phyloP scores from a whole-genome alignment of 2,329 filamentous ascomycete genomes.

The Sporothrix phasma region DNA sequence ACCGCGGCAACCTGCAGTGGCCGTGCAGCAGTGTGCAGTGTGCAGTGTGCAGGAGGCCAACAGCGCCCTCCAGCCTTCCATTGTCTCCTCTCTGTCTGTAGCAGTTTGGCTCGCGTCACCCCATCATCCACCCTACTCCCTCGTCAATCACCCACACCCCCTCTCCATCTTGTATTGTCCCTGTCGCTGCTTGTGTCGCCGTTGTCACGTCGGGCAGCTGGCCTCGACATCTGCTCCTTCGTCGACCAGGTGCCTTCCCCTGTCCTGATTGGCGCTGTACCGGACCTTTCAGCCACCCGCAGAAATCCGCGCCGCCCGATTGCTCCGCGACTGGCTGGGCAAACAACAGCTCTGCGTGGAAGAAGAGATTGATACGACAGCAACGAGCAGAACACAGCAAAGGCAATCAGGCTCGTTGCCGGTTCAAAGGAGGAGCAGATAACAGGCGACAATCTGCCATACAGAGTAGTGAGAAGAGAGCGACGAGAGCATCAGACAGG shows the following conservation, averaged over 20 bases:
- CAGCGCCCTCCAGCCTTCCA: background rate
- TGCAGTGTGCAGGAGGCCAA: constrained; percentile 7
- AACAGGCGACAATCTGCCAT: background rate
- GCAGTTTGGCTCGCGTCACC: background rate
- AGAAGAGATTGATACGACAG: background rate
- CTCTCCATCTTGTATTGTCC: background rate
- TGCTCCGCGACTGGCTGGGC: constrained; percentile 12
- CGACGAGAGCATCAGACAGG: background rate
- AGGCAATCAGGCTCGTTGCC: background rate
- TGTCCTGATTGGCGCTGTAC: background rate
- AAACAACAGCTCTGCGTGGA: background rate
- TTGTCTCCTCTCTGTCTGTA: background rate
- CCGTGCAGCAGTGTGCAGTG: background rate
- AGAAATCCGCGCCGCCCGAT: constrained; percentile 13
- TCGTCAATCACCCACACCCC: background rate
- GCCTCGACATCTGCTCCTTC: background rate
- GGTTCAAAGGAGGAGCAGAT: background rate
- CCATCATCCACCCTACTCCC: background rate
- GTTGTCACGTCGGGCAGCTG: background rate
- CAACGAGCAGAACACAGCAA: background rate
- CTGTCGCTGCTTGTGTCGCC: background rate
- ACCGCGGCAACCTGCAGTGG: constrained; percentile 5
- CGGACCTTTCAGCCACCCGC: constrained; percentile 12
- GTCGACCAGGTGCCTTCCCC: background rate
- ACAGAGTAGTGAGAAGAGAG: background rate